Percentiles rank a stretch among this genome's conserved stretches.
Conservation (phyloP, 1,284 basidiomycete species). For the Ganoderma resinaceum region DNA sequence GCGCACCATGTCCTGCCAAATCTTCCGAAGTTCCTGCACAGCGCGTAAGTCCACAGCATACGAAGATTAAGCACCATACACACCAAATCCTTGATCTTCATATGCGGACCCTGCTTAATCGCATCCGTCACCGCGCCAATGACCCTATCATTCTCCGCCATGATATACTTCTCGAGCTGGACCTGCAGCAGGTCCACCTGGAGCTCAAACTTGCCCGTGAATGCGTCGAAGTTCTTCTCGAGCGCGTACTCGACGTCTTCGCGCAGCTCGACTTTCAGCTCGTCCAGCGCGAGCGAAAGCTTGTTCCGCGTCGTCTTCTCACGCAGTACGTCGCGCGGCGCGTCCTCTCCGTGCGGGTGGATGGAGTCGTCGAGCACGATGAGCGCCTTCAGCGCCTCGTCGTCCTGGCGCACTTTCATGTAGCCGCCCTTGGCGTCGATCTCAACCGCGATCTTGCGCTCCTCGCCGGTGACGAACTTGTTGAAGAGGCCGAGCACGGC, state of each 20-base stretch:
- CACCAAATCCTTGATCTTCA: slow-evolving; percentile 36
- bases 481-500: slow-evolving; percentile 10
- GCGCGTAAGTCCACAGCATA: slow-evolving; percentile 17
- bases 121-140: slow-evolving; percentile 31
- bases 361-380: slow-evolving; percentile 7
- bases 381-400: slow-evolving; percentile 29
- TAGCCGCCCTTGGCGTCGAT: slow-evolving; percentile 35
- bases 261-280: slow-evolving; percentile 29
- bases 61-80: slow-evolving; percentile 10
- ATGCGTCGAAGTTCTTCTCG: slow-evolving; percentile 34
- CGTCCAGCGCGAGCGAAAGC: slow-evolving; percentile 8
- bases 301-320: background rate
- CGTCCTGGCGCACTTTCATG: slow-evolving; percentile 19
- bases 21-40: slow-evolving; percentile 30
- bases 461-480: slow-evolving; percentile 7
- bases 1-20: slow-evolving; percentile 43
- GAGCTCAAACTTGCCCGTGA: slow-evolving; percentile 38
- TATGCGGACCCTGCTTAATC: slow-evolving; percentile 31
- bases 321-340: background rate
- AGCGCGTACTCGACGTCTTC: slow-evolving; percentile 32
- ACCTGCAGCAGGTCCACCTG: slow-evolving; percentile 34
- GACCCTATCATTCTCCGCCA: slow-evolving; percentile 32
- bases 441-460: slow-evolving; percentile 35
- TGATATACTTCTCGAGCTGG: slow-evolving; percentile 29
- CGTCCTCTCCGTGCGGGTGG: background rate